Evolutionary conservation across 805 yeast species (phyloP).

Genomic region (Yamadazyma endophytica): DNA sequence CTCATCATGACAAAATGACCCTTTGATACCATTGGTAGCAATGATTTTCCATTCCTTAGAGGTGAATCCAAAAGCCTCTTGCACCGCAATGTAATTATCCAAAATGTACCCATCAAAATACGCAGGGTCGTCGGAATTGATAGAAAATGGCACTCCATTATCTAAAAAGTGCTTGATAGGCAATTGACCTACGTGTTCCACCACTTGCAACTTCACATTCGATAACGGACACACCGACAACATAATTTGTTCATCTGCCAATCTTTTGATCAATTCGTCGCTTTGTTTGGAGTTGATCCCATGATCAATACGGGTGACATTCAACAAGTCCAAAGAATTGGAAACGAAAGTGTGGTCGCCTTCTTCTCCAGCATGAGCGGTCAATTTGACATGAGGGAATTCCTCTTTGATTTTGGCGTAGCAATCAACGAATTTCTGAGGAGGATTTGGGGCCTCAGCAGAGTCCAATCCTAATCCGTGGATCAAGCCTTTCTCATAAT

Average conservation of each 20-base stretch:
- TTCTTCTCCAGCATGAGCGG: slow-evolving; percentile 91
- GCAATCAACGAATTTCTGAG: slow-evolving; percentile 62
- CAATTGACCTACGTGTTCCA: slow-evolving; percentile 58
- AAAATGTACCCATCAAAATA: slow-evolving; percentile 82
- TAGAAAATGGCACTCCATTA: slow-evolving; percentile 61
- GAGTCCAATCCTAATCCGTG: slow-evolving; percentile 83
- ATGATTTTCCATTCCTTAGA: slow-evolving; percentile 58
- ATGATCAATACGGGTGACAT: slow-evolving; percentile 73
- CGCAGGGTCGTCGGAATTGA: slow-evolving; percentile 51
- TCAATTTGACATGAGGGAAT: slow-evolving; percentile 54
- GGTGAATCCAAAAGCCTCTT: slow-evolving; percentile 55
- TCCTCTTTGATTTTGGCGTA: slow-evolving; percentile 45
- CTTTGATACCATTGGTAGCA: slow-evolving; percentile 62
- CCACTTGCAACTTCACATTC: slow-evolving; percentile 72
- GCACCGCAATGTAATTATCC: slow-evolving; percentile 69
- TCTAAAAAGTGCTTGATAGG: slow-evolving; percentile 64
- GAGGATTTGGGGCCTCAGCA: slow-evolving; percentile 74
- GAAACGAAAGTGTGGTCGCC: slow-evolving; percentile 70
- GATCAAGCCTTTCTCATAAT: slow-evolving; percentile 53
- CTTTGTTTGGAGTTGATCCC: slow-evolving; percentile 66
- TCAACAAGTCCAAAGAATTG: slow-evolving; percentile 53
- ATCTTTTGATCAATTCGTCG: slow-evolving; percentile 48
- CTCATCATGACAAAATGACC: slow-evolving; percentile 65
- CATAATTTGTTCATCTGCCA: slow-evolving; percentile 54
- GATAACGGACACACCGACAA: slow-evolving; percentile 76